Base-by-base conservation (phyloP, 2,329 filamentous ascomycete genomes). In the Gnomoniopsis smithogilvyi region DNA sequence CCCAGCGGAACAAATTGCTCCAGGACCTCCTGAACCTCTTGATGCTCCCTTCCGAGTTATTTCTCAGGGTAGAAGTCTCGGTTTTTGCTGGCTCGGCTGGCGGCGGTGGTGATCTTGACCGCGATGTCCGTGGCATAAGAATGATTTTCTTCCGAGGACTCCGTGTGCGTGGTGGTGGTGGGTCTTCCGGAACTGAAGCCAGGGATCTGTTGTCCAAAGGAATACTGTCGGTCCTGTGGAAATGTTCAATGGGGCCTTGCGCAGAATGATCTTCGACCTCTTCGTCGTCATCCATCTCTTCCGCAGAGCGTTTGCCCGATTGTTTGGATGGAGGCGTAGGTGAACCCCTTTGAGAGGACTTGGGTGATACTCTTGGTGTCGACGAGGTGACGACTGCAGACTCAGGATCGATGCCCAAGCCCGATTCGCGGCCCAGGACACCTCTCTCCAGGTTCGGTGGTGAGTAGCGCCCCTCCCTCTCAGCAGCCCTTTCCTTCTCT, bases 1-100 rank as follows among this genome's bases (percentile, higher is more conserved):
- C 84, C 72, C 89, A 89, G 67, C 84, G 85, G 73, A 97, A 91
- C 38, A 97, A 83, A 0, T 90, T 87, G 3, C 86, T 84, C 79
- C 92, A 90, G 0, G 88, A 81, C 38, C 60, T 52, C 41, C 54
- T 47, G 34, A 79, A 67, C 21, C 75, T 73, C 8, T 71, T 70
- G 15, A 70, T 73, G 56, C 81, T 84, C 51, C 78, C 76, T 53
- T 85, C 82, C 1, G 85, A 87, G 22, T 77, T 74, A 62, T 83
- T 83, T 47, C 80, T 78, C 38, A 76, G 75, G 38, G 80, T 81
- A 15, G 80, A 76, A 17, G 80, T 79, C 49, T 81, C 77, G 21
- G 75, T 73, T 63, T 74, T 76, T 41, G 76, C 74, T 41, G 72
- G 72, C 11, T 76, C 76, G 3, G 76, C 74, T 7, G 72, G 72